Evolutionary conservation across 345 rosid genomes (phyloP).

Genomic region (Euclidium syriacum): DNA sequence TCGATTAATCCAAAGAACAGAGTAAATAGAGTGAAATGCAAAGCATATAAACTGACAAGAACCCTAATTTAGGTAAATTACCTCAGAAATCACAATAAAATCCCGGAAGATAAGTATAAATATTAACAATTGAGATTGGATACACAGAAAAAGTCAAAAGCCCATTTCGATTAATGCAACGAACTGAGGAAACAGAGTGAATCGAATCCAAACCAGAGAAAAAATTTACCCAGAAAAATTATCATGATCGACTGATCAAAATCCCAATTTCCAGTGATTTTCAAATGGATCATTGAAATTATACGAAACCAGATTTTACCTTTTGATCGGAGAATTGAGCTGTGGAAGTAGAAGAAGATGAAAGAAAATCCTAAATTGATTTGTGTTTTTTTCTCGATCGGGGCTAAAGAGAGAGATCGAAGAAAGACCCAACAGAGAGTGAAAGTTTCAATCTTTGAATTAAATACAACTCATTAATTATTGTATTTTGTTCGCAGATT

Average conservation of each 20-base stretch:
- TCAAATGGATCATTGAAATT: neutral
- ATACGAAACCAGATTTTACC: conserved; percentile 5
- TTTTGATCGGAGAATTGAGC: conserved; percentile 17
- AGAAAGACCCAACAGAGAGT: conserved; percentile 10
- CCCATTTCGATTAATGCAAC: neutral
- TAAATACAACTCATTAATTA: conserved; percentile 7
- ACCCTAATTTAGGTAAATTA: conserved; percentile 2
- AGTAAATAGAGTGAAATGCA: conserved; percentile 31
- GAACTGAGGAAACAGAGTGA: neutral
- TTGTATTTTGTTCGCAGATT: neutral
- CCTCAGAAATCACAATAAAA: neutral
- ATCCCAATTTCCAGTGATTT: neutral
- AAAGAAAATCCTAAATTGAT: conserved; percentile 3
- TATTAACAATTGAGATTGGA: conserved; percentile 14
- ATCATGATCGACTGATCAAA: neutral
- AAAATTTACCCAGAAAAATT: neutral
- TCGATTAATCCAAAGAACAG: no score
- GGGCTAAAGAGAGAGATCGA: conserved; percentile 1
- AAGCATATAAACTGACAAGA: neutral
- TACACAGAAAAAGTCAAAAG: neutral
- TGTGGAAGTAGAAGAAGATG: conserved; percentile 10
- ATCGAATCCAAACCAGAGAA: neutral
- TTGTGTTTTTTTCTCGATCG: neutral
- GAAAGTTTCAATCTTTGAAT: neutral
- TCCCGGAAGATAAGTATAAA: neutral